A percentile compares a stretch with the other conserved stretches of the same genome.
phyloP scores from a whole-genome alignment of 768 basidiomycete species.

The Boletus barrowsii region DNA sequence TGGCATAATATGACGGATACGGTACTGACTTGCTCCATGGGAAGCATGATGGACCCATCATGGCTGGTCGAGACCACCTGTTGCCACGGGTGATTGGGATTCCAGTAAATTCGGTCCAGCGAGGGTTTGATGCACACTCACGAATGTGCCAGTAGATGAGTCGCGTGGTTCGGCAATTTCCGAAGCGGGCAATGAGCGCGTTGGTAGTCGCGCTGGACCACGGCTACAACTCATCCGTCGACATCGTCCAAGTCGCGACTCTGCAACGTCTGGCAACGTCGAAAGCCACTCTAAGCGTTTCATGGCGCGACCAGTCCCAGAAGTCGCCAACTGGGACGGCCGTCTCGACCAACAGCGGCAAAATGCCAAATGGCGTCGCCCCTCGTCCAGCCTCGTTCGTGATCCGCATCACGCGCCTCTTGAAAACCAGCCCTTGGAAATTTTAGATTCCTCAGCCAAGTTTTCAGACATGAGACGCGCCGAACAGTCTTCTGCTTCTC shows the following conservation, averaged over 20 bases:
- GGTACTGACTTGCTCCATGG: too few relatives aligned
- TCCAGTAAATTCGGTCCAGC: too few relatives aligned
- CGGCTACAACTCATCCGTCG: background rate
- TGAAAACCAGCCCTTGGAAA: background rate
- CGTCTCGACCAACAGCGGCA: conserved; percentile 9
- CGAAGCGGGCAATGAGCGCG: conserved; percentile 9
- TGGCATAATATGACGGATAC: too few relatives aligned
- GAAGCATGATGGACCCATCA: too few relatives aligned
- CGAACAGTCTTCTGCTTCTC: background rate
- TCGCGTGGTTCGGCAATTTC: conserved; percentile 3
- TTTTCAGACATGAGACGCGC: conserved; percentile 6
- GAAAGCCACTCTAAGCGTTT: background rate
- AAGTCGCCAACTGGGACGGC: conserved; percentile 18
- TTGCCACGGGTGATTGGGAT: too few relatives aligned
- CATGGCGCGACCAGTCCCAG: conserved; percentile 18
- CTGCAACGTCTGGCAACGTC: background rate
- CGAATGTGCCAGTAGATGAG: too few relatives aligned
- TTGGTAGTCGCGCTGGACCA: conserved; percentile 6
- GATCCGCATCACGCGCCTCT: conserved; percentile 8
- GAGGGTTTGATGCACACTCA: too few relatives aligned
- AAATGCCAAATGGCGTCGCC: conserved; percentile 6
- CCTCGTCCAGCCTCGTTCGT: conserved; percentile 11
- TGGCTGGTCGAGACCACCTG: too few relatives aligned
- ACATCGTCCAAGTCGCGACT: background rate
- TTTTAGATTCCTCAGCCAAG: background rate